Percentiles rank a stretch among this genome's conserved stretches.
Conservation (phyloP, 176 grass and related monocot genomes). For the Carex kokanica region DNA sequence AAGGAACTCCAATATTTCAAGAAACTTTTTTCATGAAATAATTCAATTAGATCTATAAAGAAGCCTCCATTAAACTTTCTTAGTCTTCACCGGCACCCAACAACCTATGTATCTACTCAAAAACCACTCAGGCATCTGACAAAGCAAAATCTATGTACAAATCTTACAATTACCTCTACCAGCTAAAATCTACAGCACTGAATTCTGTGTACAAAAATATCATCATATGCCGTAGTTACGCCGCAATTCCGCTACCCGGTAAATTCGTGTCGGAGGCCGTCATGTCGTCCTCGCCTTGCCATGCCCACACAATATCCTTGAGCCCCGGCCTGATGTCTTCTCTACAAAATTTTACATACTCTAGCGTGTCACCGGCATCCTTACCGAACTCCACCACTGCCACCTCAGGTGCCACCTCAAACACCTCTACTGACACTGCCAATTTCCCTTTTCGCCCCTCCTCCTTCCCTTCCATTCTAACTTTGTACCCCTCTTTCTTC, state of each 20-base stretch:
- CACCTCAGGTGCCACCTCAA: slow-evolving; percentile 59
- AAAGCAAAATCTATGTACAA: slow-evolving; percentile 14
- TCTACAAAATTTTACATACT: slow-evolving; percentile 78
- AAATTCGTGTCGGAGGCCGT: not conserved
- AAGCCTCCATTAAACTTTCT: not conserved
- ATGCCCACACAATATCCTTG: slow-evolving; percentile 83
- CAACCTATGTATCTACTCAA: not conserved
- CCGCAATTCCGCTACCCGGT: not conserved
- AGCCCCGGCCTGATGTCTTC: slow-evolving; percentile 57
- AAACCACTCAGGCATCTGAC: not conserved
- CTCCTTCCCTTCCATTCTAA: slow-evolving; percentile 51
- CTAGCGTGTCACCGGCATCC: slow-evolving; percentile 60
- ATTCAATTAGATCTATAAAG: not conserved
- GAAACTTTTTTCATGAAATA: not conserved
- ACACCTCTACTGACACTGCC: slow-evolving; percentile 60
- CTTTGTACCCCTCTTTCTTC: slow-evolving; percentile 45
- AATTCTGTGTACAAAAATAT: not conserved
- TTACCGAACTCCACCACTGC: slow-evolving; percentile 67
- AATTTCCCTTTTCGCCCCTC: slow-evolving; percentile 36
- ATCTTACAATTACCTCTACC: not conserved
- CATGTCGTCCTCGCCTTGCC: slow-evolving; percentile 58
- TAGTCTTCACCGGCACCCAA: not conserved
- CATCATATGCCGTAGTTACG: not conserved
- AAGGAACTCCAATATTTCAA: not conserved
- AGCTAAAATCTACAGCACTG: not conserved